Evolutionary conservation across 1,139 yeast genomes (phyloP), one percentile per base, ranked within the genome.

Genomic region (Hansenula sp.): DNA sequence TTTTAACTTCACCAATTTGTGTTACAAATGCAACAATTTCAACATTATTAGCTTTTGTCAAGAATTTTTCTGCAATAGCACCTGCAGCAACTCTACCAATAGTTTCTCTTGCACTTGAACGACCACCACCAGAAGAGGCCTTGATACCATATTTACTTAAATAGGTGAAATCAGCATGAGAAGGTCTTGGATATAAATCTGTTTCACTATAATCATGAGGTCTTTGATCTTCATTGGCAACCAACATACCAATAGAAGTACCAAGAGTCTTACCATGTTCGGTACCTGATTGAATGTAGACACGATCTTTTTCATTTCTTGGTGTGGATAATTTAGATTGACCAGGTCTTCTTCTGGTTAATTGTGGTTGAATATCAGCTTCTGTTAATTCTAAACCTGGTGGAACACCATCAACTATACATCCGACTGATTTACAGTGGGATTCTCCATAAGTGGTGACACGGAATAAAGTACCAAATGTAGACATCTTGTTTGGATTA

Each of bases 51-150:
- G 86, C 84, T 55, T 83, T 79, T 40, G 69, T 60, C 58, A 92
- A 74, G 52, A 88, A 80, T 68, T 89, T 90, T 64, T 92, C 98
- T 34, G 98, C 98, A 64, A 92, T 82, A 44, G 97, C 97, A 52
- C 97, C 97, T 13, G 97, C 98, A 38, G 98, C 98, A 40, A 92
- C 98, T 62, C 98, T 77, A 41, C 97, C 98, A 55, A 94, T 92
- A 38, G 98, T 92, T 66, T 92, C 98, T 65, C 98, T 80, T 12
- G 98, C 98, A 33, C 94, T 82, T 19, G 97, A 85, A 61, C 98
- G 79, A 47, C 98, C 98, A 56, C 98, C 98, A 40, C 98, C 98
- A 35, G 95, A 83, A 8, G 95, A 77, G 11, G 97, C 94, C 68
- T 92, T 90, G 56, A 79, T 74, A 29, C 97, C 96, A 67, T 92